Percentiles rank a stretch among this genome's conserved stretches.
Evolutionary conservation across 306 rosid genomes (phyloP).

Genomic region (Hylodesmum podocarpum): DNA sequence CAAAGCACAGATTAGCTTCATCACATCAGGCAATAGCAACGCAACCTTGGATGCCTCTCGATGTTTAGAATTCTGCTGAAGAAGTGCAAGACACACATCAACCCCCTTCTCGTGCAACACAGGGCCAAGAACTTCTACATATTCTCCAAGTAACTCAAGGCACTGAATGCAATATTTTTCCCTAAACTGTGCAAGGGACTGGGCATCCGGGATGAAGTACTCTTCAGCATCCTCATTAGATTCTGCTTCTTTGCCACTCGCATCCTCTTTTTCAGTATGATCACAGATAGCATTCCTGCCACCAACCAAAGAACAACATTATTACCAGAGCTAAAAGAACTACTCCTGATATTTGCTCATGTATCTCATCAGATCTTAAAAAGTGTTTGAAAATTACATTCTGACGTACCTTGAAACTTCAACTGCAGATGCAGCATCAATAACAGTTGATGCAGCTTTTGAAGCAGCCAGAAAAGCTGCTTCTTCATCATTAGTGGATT

Average conservation of each 20-base stretch:
- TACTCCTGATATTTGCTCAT: neutral
- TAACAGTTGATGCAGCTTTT: constrained; percentile 80
- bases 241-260: constrained; percentile 46
- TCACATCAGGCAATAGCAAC: constrained; percentile 80
- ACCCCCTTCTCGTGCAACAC: constrained; percentile 95
- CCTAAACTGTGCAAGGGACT: constrained; percentile 72
- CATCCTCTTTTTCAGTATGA: constrained; percentile 42
- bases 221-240: constrained; percentile 66
- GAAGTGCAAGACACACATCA: constrained; percentile 84
- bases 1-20: constrained; percentile 95
- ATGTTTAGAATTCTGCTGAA: constrained; percentile 80
- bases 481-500: constrained; percentile 64
- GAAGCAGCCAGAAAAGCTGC: constrained; percentile 92
- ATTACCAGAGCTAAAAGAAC: constrained; percentile 6
- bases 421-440: constrained; percentile 88
- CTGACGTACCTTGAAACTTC: constrained; percentile 76
- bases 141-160: constrained; percentile 90
- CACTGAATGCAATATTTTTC: constrained; percentile 97
- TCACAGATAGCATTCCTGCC: constrained; percentile 59
- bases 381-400: constrained; percentile 4
- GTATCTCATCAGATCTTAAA: constrained; percentile 4
- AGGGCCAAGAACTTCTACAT: constrained; percentile 98
- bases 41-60: constrained; percentile 62
- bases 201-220: constrained; percentile 68
- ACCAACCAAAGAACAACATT: constrained; percentile 35